phyloP scores from a whole-genome alignment of 2,329 filamentous ascomycete species.

The Verticillium nonalfalfae region DNA sequence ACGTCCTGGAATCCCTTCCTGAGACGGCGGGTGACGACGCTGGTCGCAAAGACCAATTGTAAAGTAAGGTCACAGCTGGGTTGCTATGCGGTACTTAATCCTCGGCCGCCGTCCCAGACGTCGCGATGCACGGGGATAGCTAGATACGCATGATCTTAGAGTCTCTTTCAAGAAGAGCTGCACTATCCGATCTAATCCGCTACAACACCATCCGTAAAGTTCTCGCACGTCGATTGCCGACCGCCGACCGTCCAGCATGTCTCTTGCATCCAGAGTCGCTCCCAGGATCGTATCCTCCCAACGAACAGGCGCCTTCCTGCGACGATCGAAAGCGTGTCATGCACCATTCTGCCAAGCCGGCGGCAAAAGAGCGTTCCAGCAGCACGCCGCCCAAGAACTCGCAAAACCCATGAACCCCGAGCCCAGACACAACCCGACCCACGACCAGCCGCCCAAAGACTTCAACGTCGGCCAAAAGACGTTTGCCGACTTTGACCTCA shows the following conservation, averaged over 20 bases:
- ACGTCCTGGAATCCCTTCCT: too few species aligned
- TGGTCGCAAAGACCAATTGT: too few species aligned
- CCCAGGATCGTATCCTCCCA: not conserved
- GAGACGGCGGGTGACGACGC: too few species aligned
- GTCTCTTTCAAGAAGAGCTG: too few species aligned
- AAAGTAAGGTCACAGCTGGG: too few species aligned
- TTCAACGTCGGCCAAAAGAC: constrained; percentile 23
- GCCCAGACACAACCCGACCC: constrained; percentile 17
- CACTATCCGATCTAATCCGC: too few species aligned
- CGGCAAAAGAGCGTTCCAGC: not conserved
- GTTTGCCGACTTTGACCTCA: constrained; percentile 65
- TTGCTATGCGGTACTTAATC: too few species aligned
- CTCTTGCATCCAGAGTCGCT: not conserved
- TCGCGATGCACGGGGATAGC: too few species aligned
- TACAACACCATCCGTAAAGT: not conserved
- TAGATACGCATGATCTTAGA: too few species aligned
- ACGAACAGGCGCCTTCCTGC: not conserved
- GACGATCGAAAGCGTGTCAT: not conserved
- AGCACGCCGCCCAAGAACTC: not conserved
- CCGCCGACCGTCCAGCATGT: not conserved
- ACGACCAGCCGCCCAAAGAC: constrained; percentile 12
- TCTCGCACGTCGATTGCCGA: not conserved
- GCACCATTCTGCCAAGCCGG: not conserved
- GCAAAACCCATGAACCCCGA: constrained; percentile 16
- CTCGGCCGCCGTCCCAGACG: too few species aligned